Base-by-base conservation (phyloP, 352 stramenopile species). In the Globisporangium nagaii region DNA sequence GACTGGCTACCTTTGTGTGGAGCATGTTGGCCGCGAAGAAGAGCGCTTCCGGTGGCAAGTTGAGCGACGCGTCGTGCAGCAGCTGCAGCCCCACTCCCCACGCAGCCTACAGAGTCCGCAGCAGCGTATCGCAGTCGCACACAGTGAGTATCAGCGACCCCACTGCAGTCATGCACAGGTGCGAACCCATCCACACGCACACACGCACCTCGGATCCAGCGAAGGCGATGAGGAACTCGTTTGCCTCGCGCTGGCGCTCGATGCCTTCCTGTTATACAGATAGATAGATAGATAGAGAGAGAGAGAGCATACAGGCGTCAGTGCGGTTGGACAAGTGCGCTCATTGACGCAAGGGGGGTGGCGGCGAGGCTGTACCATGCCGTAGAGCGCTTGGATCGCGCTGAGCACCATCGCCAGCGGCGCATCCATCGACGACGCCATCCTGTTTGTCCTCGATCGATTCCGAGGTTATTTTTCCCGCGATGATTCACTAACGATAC, bases 11-110 rank as follows among this genome's bases (percentile, higher is more conserved):
- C 56, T 90, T 90, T 17, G 70, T 66, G 57, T 90, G 79, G 19
- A 90, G 42, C 75, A 90, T 86, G 50, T 86, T 90, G 50, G 79
- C 79, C 0, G 76, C 75, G 40, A 90, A 87, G 66, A 86, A 90
- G n/a, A 86, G 71, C 47, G 66, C 72, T 48, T 86, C 73, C 4
- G 65, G 60, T 25, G 73, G 62, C 42, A 86, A 41, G 22, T 56
- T 57, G 19, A 81, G 62, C 31, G 73, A 61, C 56, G 72, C 56
- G 30, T 89, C 75, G 22, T 71, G 65, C 27, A 89, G 43, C 31
- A 89, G 17, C 47, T 81, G 75, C 28, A 82, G 60, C 1, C 58
- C 63, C 24, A 84, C 65, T 4, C 62, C 59, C 78, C 78, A 89
- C 7, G 75, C 71, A 2, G 67, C 63, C 59, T 79, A 51, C 36